Evolutionary conservation across 352 stramenopile species (phyloP).

Genomic region (Pythium graminicola): DNA sequence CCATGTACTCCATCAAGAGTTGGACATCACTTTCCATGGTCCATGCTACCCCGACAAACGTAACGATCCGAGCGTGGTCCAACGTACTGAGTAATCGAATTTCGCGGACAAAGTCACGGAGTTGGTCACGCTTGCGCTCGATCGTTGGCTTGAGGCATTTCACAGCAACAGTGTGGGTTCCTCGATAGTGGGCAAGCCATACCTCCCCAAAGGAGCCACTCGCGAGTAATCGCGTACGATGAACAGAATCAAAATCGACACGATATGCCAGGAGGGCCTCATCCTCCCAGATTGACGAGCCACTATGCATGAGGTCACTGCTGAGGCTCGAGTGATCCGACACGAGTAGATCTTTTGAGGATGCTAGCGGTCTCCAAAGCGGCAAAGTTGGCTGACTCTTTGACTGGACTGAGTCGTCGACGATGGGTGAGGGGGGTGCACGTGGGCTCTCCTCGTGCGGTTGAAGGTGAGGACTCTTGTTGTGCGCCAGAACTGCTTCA

Average conservation of each 20-base stretch:
- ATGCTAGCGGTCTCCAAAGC: conserved; percentile 6
- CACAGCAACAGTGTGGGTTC: conserved; percentile 20
- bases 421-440: not conserved
- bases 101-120: conserved; percentile 20
- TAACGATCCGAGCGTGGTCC: conserved; percentile 27
- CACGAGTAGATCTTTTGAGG: conserved; percentile 1
- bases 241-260: conserved; percentile 35
- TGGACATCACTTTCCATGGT: conserved; percentile 31
- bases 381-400: not conserved
- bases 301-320: not conserved
- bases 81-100: conserved; percentile 19
- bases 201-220: conserved; percentile 27
- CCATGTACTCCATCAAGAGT: conserved; percentile 31
- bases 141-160: conserved; percentile 22
- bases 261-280: conserved; percentile 43
- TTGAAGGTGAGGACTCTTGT: not conserved
- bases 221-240: conserved; percentile 16
- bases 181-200: conserved; percentile 26
- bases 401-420: not conserved
- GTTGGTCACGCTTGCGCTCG: conserved; percentile 7
- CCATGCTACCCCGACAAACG: conserved; percentile 32
- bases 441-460: not conserved
- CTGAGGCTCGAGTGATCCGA: conserved; percentile 9
- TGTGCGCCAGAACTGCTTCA: not conserved
- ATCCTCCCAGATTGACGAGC: conserved; percentile 50